Evolutionary conservation across 2,329 filamentous ascomycete species (phyloP), one percentile per base, ranked within the genome.

Genomic region (Xylariaceae sp.): DNA sequence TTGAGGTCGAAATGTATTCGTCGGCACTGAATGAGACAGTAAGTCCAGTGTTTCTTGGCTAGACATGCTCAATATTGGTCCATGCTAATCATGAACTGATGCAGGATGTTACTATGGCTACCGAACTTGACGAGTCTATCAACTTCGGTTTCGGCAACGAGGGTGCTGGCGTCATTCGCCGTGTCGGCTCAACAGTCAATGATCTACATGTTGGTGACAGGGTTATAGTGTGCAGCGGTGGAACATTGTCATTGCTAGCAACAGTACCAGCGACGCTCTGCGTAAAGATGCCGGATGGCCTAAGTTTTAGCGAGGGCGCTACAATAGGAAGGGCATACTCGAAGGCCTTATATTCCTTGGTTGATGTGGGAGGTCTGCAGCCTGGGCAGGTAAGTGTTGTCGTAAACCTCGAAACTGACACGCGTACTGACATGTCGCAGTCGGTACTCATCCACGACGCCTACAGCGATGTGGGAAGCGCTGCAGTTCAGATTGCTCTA

Each of bases 391-490:
- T 48, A 39, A 47, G 47, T 42, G 22, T 21, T 40, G 15, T 18
- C 6, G 36, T n/a, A 22, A 15, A 22, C 15, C 29, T 45, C 9
- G 22, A 34, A 22, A 36, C 4, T 26, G 26, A 16, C 34, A 21
- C 29, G 13, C 22, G 32, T 26, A 26, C 26, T 26, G 26, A 26
- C 26, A 26, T 8, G 26, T 26, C 26, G 5, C 15, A 61, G 49
- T 59, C 57, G 21, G 52, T 64, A 7, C 43, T 64, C 0, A 61
- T 65, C 37, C 63, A 65, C 30, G 57, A 53, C 4, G 61, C 56
- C 0, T 61, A 59, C 39, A 60, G 63, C n/a, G 61, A 58, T 3
- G 59, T 65, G 15, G 63, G 63, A 0, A 37, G 63, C 0, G 60
- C 63, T 1, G 59, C 63, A 5, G 46, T 65, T 2, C 59, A 65